Evolutionary conservation across 192 early-diverging fungal genomes (phyloP), one percentile per base, ranked within the genome.

Genomic region (Coemansia sp.): DNA sequence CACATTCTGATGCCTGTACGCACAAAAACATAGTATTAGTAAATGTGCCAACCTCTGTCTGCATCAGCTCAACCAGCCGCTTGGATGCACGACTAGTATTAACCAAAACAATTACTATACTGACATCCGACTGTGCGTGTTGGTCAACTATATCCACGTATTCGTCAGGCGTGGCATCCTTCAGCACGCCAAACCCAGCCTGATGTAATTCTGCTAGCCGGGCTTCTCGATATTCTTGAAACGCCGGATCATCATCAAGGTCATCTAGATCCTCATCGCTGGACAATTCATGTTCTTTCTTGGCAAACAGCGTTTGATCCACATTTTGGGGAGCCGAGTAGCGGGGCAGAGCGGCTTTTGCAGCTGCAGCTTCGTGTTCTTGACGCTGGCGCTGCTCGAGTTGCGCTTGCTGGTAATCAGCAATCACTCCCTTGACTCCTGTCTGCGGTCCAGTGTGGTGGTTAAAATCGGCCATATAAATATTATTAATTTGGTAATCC

Each of bases 81-180:
- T 24, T 24, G 4, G 76, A 73, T 7, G 50, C 65, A 7, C n/a
- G 19, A 24, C 51, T 38, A 22, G 23, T 35, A n/a, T 66, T 56
- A 1, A 73, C 58, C 48, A 79, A 37, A 3, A 67, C 21, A 41
- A 70, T 58, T 0, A 52, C 50, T 0, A 79, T 59, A 1, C 29
- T 23, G n/a, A 43, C 25, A 15, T 57, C 63, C 19, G 67, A 59
- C 4, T 60, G 58, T 17, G 63, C 63, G 19, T 53, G 57, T 59
- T 65, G 49, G 25, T 79, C 76, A 47, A 79, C 76, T 37, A 70
- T 67, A 10, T 79, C 71, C 29, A 67, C 76, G 35, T 73, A 79
- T 48, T 79, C 71, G 2, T 66, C 67, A 21, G 76, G 71, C 5
- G 61, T 57, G n/a, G 58, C 71, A 41, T 58, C 62, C 2, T 39